Evolutionary conservation across 345 rosid species (phyloP), one percentile per base, ranked within the genome.

Genomic region (Brassica juncea): DNA sequence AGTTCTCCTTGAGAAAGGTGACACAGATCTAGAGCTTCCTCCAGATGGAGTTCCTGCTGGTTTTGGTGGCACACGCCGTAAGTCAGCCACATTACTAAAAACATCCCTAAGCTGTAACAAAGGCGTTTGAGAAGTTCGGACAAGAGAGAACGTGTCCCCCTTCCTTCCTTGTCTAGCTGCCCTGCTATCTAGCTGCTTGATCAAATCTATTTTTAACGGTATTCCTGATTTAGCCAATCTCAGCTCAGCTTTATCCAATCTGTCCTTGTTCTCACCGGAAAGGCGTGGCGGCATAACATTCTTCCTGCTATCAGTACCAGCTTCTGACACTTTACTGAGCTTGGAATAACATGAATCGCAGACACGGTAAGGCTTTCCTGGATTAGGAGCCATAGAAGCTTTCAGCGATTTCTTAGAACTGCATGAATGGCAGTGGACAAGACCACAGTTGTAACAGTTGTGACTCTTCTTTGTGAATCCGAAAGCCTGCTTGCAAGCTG

Each of bases 401-500:
- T 87, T 86, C 57, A 83, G 49, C 68, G 95, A 94, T 82, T 92
- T 92, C 75, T 87, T 91, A 39, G 98, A 90, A 75, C 97, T 92
- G 86, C 99, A 94, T 0, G 99, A 86, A 83, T 92, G 99, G 83
- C 99, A 94, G 74, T 92, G 97, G 81, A 94, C 95, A 63, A 92
- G 95, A 49, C 99, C 99, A 86, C 99, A 94, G 64, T 94, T 92
- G 66, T 92, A 94, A 86, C 99, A 94, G 77, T 92, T 94, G 83
- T 92, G 99, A 72, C 95, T 87, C 77, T 94, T 94, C 55, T 97
- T 81, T 70, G 98, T 94, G 84, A 94, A 92, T 47, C 98, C 98
- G 67, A 94, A 92, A 59, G 97, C 92, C 76, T 89, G 97, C 78
- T 95, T 88, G 79, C 99, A 94, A n/a, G 92, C 85, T 6, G 99